Evolutionary conservation across 148 eudicot genomes (phyloP), one percentile per base, ranked within the genome.

Genomic region (Rhododendron mucronatum): DNA sequence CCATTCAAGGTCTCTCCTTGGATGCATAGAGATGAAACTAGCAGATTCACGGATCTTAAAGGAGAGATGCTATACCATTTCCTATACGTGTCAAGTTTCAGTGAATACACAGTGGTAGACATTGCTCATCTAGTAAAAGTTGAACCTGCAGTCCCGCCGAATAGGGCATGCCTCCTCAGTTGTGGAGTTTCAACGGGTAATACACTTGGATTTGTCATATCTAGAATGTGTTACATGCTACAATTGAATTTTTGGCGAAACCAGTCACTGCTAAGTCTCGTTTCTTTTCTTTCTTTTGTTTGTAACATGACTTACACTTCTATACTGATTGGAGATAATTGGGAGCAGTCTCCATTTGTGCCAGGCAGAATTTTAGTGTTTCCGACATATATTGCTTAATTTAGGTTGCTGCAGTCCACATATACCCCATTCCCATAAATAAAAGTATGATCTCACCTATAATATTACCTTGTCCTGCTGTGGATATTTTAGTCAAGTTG

Each of bases 151-250:
- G 88, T 94, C 45, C 98, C 99, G 0, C 96, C 98, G 5, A 92
- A 95, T 57, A 88, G 92, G 86, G 99, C 98, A 3, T 97, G 99
- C 87, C 98, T 97, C 85, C 91, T 97, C 26, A 91, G 98, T 51
- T 97, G 99, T 78, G 99, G 99, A 30, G 91, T 93, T 50, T 93
- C 99, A 30, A 97, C 99, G 16, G 99, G 99, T 97, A 90, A 50
- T 63, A 23, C 13, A 35, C 18, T 61, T 12, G 33, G 78, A 55
- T 45, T 20, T 44, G n/a, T 81, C 78, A 5, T 59, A 3, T 83
- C n/a, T 81, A 37, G 23, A 65, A 53, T 21, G 4, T 55, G 30
- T 75, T 81, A 16, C 47, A 15, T 33, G 81, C 30, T 41, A 63
- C 28, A 83, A 30, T 26, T 86, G 86, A 11, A 51, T 21, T 76